Evolutionary conservation across 208 protist species (phyloP), one percentile per base, ranked within the genome.

Genomic region (Borovskyia barvae): DNA sequence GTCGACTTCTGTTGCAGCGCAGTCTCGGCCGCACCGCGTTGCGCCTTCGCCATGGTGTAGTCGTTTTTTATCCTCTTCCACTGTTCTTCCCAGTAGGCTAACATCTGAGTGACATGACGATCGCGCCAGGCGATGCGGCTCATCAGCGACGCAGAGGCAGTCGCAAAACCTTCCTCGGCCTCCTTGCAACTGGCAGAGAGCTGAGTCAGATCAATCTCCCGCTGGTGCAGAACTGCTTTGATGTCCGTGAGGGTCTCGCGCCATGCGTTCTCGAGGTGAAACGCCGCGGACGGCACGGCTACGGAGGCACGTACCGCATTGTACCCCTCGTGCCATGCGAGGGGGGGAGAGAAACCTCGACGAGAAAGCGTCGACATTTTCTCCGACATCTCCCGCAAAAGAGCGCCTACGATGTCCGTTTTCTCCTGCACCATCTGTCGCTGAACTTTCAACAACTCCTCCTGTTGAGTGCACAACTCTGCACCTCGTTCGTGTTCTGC

Each of bases 81-180:
- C 30, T 28, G 5, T 0, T 71, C 55, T 4, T 51, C 75, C 82
- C 82, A 85, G 50, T 65, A 73, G 2, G 45, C 51, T 5, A 84
- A 46, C 50, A 77, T 66, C 12, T 45, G 43, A 5, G 61, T 36
- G 0, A 85, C 62, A 32, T 69, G 33, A 7, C 35, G 26, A 48
- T 88, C 82, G 19, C 82, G 77, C 57, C 76, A 61, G 37, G 53
- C 35, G 30, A 85, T 71, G 37, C 82, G 56, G 1, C 28, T 40
- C 9, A 60, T 45, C 11, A 88, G 65, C 0, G 35, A 25, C 0
- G 69, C 39, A n/a, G 51, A 60, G 7, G 54, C 47, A 1, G 66
- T 22, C 4, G 46, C 37, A 65, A 64, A 82, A 8, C 26, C 39
- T 4, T 55, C 30, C 15, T 81, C 73, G 11, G 24, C n/a, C 17